Evolutionary conservation across 2,329 filamentous ascomycete genomes (phyloP).

Genomic region (Monilinia polystroma): DNA sequence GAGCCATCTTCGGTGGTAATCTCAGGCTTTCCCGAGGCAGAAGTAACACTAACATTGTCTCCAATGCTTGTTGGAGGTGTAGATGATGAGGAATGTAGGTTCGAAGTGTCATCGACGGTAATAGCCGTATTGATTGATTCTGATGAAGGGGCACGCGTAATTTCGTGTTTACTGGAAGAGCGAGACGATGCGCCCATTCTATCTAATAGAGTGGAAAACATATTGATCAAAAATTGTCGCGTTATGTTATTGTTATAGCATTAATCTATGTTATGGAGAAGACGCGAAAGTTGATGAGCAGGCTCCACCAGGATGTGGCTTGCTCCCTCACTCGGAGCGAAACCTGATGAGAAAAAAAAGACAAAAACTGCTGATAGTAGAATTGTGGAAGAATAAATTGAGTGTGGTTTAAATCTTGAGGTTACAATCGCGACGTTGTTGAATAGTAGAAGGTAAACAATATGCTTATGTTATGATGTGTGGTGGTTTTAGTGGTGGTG

Average conservation of each 20-base stretch:
- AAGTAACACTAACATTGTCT: conserved; percentile 59
- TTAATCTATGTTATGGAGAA: conserved; percentile 21
- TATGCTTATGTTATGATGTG: not conserved
- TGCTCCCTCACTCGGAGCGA: conserved; percentile 14
- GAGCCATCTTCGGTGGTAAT: conserved; percentile 21
- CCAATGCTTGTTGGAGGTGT: conserved; percentile 67
- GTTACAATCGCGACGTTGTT: conserved; percentile 4
- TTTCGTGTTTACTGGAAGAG: conserved; percentile 25
- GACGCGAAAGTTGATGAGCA: conserved; percentile 21
- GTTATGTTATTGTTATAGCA: conserved; percentile 16
- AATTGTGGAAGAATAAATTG: not conserved
- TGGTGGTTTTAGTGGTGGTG: too few species aligned
- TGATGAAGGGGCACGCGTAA: conserved; percentile 34
- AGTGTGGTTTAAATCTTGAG: not conserved
- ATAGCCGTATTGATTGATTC: conserved; percentile 36
- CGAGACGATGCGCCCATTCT: conserved; percentile 29
- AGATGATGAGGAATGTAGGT: conserved; percentile 37
- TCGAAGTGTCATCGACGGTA: conserved; percentile 36
- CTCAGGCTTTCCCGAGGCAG: conserved; percentile 43
- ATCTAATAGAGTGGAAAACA: conserved; percentile 33
- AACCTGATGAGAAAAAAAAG: conserved; percentile 7
- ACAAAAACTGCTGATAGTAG: not conserved
- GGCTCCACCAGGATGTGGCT: conserved; percentile 22
- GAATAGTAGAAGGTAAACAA: not conserved
- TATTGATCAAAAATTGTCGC: conserved; percentile 24